Evolutionary conservation across 805 yeast species (phyloP), one percentile per base, ranked within the genome.

Genomic region (Candida maltosa): DNA sequence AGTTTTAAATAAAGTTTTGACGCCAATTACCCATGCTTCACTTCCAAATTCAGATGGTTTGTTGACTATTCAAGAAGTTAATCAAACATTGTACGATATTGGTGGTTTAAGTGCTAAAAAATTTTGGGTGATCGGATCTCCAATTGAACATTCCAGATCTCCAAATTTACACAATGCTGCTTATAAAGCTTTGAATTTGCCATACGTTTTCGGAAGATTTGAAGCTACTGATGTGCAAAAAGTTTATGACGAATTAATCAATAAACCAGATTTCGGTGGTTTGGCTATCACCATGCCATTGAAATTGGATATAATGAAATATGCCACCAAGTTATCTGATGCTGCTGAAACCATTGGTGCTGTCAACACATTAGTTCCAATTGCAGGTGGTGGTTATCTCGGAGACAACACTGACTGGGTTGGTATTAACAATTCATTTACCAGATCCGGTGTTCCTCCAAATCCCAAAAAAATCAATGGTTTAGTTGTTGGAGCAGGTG

Each of bases 371-470:
- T 74, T 93, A 32, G 70, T 73, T 25, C 84, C 83, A 23, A 17
- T 16, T 5, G 35, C 63, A 16, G 55, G 49, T 11, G 35, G 49
- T 16, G 40, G 44, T 19, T 75, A 81, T 38, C 59, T 58, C 33
- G 98, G 97, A 45, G 91, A 86, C 49, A 93, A 93, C 65, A 93
- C 99, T 28, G 99, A 93, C 58, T 93, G 96, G 95, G 63, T 78
- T 31, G 99, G 98, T 8, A 85, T 93, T 46, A 69, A 67, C 30
- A 75, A 81, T 41, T 76, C 96, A 2, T 78, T 88, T 47, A 54
- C 63, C 14, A 60, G 72, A 41, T 69, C 71, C 39, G 95, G 95
- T 26, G 80, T 78, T 27, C 76, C 80, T 26, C 60, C 61, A 26
- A 50, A 54, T 38, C 56, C 54, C 16, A 52, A 48, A 39, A 40